Evolutionary conservation across 2,329 filamentous ascomycete species (phyloP), one percentile per base, ranked within the genome.

Genomic region (Amylocarpus encephaloides): DNA sequence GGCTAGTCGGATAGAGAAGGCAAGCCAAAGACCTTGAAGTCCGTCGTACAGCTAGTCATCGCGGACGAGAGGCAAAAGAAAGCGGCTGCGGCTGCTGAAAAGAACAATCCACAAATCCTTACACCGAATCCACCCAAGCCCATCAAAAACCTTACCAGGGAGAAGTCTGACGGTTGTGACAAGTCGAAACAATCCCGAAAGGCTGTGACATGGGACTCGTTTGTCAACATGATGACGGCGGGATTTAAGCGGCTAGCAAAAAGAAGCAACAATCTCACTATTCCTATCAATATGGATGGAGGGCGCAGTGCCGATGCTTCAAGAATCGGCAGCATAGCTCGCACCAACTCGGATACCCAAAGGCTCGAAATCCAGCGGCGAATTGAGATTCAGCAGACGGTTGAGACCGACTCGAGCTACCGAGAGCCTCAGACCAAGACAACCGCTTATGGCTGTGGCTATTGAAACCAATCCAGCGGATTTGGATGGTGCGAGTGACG

Each of bases 11-110:
- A 40, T 30, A n/a, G 13, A 3, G 15, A 39, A n/a, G 18, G 30
- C 5, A 15, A 18, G 11, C 34, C 12, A 16, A 16, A 5, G 12
- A 46, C 22, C 7, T 11, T 47, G 44, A 47, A 40, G 30, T n/a
- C 15, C 7, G n/a, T 47, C 7, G 35, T 47, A 4, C 34, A 39
- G 10, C 15, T 30, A 12, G 35, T 47, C 13, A 47, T 47, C 5
- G 35, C 18, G 29, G 22, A 30, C 13, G 44, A 47, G n/a, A 35
- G 43, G 26, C 29, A 29, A 47, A 38, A 34, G 15, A 40, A 47
- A 29, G 44, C 13, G 18, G 35, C 36, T 13, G 43, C 32, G 9
- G 13, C 15, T 7, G 43, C 30, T 11, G 41, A 43, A 16, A 33
- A 16, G 10, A 10, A 35, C 22, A 12, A 15, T 22, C 13, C 16